Evolutionary conservation across 2,329 filamentous ascomycete species (phyloP).

Genomic region (Pseudogymnoascus sp.): DNA sequence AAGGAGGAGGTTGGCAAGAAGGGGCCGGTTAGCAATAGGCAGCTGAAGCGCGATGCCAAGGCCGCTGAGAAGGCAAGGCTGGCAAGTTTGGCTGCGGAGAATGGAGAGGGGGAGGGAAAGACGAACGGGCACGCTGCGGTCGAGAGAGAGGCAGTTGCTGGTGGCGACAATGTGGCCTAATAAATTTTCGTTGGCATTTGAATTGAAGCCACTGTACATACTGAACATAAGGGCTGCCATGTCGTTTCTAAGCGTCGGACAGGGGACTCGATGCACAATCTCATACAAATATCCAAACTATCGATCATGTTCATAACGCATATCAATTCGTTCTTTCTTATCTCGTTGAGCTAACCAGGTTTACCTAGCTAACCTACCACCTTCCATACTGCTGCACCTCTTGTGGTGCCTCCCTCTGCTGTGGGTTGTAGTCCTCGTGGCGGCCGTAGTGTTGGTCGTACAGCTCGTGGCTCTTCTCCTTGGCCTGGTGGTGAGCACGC

Average conservation of each 20-base stretch:
- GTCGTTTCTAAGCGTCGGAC: neutral
- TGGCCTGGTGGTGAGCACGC: conserved; percentile 50
- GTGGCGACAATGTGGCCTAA: neutral
- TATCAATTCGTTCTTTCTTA: neutral
- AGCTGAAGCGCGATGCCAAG: conserved; percentile 7
- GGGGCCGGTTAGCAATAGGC: conserved; percentile 1
- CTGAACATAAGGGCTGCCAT: neutral
- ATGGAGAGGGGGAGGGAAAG: neutral
- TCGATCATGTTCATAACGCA: neutral
- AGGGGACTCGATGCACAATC: neutral
- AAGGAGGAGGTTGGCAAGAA: conserved; percentile 41
- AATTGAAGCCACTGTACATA: neutral
- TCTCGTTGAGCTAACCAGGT: neutral
- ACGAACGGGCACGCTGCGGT: neutral
- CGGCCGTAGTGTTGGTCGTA: conserved; percentile 55
- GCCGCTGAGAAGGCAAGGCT: neutral
- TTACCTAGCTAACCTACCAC: neutral
- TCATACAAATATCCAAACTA: neutral
- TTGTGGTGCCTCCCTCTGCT: conserved; percentile 28
- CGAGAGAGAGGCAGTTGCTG: neutral
- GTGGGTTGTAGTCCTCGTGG: conserved; percentile 33
- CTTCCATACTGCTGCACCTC: conserved; percentile 25
- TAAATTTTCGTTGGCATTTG: neutral
- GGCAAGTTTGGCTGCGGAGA: neutral
- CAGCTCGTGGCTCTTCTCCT: conserved; percentile 48